Base-by-base conservation (phyloP, 306 rosid species). In the Lagenaria siceraria region DNA sequence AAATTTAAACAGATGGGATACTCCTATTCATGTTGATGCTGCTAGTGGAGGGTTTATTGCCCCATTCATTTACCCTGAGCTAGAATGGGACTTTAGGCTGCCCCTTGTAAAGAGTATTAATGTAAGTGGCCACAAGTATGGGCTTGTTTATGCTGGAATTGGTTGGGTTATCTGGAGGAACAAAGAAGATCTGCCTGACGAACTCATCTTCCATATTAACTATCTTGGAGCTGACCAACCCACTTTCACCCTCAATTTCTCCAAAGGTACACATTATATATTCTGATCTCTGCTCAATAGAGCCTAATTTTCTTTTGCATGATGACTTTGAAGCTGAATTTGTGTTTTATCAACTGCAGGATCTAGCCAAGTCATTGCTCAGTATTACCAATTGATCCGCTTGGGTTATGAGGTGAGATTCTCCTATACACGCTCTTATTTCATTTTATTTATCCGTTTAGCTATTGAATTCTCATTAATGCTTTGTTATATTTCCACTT, bases 31-130 rank as follows among this genome's bases (percentile, higher is more conserved):
- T 81, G 98, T 93, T 29, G 98, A 91, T 77, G 98, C 98, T 36
- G 98, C 98, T 1, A 93, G 98, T 68, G 98, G 98, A 18, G 98
- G 98, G 4, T 93, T 93, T 82, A 93, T 93, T 62, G 98, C 98
- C 7, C 98, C 97, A 55, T 93, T 93, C 83, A 11, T 93, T 1
- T 88, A 93, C 83, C 98, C 98, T 21, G 98, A 93, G 25, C 90
- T 91, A 1, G 96, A 86, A 68, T 93, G 97, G 97, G 98, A 93
- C 66, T 93, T 93, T 76, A 81, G 98, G 14, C 87, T 93, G 78
- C 92, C 90, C 9, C 78, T 89, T 8, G 98, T 93, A 74, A 93
- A 93, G 90, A 93, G 98, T 86, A 89, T 93, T 84, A 93, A 93
- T 22, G 98, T 93, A 19, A 93, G 98, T 70, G 98, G 98, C 0